These are phyloP conservation scores for Betula pendula DNA, from an alignment of 306 rosid species.

Conservation along the genomic window DNA sequence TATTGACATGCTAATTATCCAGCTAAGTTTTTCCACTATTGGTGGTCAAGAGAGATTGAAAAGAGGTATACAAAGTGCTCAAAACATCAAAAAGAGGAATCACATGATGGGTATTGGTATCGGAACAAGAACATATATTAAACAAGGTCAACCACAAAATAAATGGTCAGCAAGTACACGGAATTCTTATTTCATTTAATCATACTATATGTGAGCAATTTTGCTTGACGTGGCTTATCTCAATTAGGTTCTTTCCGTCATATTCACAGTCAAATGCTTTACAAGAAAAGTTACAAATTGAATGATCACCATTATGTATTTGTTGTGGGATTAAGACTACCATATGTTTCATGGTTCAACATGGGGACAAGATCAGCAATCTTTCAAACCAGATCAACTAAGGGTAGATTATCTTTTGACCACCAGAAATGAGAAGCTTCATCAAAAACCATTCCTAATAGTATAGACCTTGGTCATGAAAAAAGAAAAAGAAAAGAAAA, in stretches of 20 bases:
- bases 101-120: background rate
- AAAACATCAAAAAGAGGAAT: background rate
- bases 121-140: background rate
- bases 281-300: background rate
- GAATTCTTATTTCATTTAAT: background rate
- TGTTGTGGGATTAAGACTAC: too few species aligned
- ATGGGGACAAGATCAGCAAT: background rate
- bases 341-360: background rate
- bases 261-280: background rate
- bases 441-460: slow-evolving; percentile 6
- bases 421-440: slow-evolving; percentile 10
- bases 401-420: background rate
- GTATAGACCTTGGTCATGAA: background rate
- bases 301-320: background rate
- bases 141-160: background rate
- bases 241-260: background rate
- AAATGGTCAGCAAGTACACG: background rate
- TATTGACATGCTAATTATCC: background rate
- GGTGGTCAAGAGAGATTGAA: background rate
- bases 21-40: background rate
- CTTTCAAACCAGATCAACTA: background rate
- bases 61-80: background rate
- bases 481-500: too few species aligned
- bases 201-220: background rate
- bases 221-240: background rate